A percentile compares a stretch with the other conserved stretches of the same genome.
Conservation (phyloP, 192 early-diverging fungal species). For the Umbelopsis isabellina region DNA sequence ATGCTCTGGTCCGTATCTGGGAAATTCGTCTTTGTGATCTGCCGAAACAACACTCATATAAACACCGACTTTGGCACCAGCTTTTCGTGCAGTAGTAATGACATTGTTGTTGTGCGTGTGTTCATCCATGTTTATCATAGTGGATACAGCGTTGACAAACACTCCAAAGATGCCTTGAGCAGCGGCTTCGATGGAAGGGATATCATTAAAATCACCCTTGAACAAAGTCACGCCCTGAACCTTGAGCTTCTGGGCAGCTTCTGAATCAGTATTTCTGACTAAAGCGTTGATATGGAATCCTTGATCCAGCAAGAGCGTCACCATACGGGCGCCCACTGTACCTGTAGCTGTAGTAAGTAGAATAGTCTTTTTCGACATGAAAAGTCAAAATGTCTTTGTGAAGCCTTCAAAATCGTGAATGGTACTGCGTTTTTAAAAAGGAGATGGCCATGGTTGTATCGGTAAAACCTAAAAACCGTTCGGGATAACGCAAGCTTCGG, state of each 20-base stretch:
- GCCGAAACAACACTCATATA: background rate
- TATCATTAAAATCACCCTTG: slow-evolving; percentile 1
- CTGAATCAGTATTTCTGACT: background rate
- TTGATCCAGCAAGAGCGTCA: background rate
- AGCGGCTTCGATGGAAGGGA: background rate
- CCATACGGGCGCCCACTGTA: background rate
- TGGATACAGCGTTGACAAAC: slow-evolving; percentile 25
- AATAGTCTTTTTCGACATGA: background rate
- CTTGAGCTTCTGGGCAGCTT: background rate
- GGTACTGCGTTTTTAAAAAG: too few species aligned
- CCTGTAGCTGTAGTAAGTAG: background rate
- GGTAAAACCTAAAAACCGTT: too few species aligned
- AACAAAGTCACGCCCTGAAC: background rate
- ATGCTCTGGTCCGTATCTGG: background rate
- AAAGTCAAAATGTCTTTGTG: too few species aligned
- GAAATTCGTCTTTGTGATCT: background rate
- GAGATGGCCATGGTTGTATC: too few species aligned
- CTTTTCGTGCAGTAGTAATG: background rate
- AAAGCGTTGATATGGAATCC: slow-evolving; percentile 6
- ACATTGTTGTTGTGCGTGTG: background rate
- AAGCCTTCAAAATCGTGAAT: too few species aligned
- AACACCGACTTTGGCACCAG: slow-evolving; percentile 10
- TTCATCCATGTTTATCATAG: slow-evolving; percentile 14
- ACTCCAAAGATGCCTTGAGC: slow-evolving; percentile 23
- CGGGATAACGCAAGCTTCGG: too few species aligned